Base-by-base conservation (phyloP, 305 asterid genomes). In the Fraxinus nigra region DNA sequence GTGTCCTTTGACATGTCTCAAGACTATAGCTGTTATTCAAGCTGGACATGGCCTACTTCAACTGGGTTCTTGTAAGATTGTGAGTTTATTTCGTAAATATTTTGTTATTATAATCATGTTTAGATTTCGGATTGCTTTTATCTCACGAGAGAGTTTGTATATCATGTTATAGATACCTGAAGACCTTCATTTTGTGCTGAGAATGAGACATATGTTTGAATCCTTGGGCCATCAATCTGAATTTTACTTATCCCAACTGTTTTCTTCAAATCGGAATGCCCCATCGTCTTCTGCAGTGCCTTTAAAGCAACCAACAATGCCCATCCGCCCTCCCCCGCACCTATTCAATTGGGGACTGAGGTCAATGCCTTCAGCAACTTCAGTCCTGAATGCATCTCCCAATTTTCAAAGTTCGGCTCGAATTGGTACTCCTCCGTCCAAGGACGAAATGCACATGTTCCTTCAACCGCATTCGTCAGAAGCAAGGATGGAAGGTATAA, bases 1-100 rank as follows among this genome's bases (percentile, higher is more conserved):
- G 10, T 72, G 26, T 20, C 32, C 54, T 28, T 83, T 80, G 74
- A 2, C 35, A 65, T 79, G 84, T 69, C 84, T 88, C 35, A 43
- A 96, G 99, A 96, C 99, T 72, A 96, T 96, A 83, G 99, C 99
- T 86, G 98, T 96, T 67, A 94, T 96, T 88, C 99, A 96, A 92
- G 99, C 98, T 85, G 99, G 99, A 34, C 98, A 94, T 86, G 99
- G 99, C 79, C 95, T 96, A 75, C 87, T 96, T 82, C 99, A 96
- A 89, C 94, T 96, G 51, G 99, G 99, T 79, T 96, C 99, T 63
- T 96, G 97, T 96, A 93, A 96, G 89, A 96, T 91, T 88, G 99
- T 96, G 89, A 91, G 97, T 90, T 88, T 80, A n/a, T 16, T 28
- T 11, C 40, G 18, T 13, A 33, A 26, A 10, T 22, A 6, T 79